Conservation (phyloP, 208 protist species). For the Sergeia podlipaevii region DNA sequence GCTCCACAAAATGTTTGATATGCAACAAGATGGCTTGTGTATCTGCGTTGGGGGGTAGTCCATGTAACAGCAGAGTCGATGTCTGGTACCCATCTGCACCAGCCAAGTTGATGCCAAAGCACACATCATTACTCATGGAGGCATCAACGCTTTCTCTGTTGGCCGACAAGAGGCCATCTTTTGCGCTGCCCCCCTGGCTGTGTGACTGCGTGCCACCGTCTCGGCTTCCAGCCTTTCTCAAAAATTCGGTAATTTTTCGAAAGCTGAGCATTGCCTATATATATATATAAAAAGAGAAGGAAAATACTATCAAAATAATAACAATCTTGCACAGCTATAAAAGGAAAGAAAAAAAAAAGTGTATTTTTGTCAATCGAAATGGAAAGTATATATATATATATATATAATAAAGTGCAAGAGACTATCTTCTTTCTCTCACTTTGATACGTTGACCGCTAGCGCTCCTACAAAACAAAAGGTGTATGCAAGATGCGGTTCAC, state of each 20-base stretch:
- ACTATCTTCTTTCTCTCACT: conserved; percentile 1
- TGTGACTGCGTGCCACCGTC: conserved; percentile 1
- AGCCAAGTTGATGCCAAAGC: no score
- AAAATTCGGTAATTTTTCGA: conserved; percentile 40
- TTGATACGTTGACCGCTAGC: no score
- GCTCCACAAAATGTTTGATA: conserved; percentile 39
- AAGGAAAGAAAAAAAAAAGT: not conserved
- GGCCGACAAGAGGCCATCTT: not conserved
- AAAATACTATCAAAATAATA: not conserved
- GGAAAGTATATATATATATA: no score
- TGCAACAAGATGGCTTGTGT: conserved; percentile 59
- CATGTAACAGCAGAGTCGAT: conserved; percentile 20
- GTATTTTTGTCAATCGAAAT: no score
- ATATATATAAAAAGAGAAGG: not conserved
- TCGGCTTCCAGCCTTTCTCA: conserved; percentile 39
- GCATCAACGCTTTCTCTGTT: not conserved
- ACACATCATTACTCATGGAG: not conserved
- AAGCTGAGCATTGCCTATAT: conserved; percentile 51
- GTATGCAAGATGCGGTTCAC: no score
- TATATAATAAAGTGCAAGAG: no score
- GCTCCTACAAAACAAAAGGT: no score
- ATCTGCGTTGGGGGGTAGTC: conserved; percentile 38
- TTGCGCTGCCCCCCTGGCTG: no score
- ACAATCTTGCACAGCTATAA: conserved; percentile 1
- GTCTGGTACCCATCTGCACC: no score